Evolutionary conservation across 331 rosid species (phyloP), one percentile per base, ranked within the genome.

Genomic region (Dryas integrifolia): DNA sequence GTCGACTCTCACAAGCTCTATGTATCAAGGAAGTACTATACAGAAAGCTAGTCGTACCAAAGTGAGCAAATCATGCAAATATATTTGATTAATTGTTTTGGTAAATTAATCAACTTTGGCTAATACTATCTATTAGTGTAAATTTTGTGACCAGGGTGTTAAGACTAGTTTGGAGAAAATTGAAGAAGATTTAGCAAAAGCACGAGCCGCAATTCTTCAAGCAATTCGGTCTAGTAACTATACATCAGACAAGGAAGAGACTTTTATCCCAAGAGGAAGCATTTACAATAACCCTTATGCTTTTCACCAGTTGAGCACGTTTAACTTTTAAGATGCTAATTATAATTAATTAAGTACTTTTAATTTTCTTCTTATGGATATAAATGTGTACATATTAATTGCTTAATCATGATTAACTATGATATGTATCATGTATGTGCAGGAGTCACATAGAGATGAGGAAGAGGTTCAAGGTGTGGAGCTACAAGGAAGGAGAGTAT

Each of bases 241-340:
- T 57, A 79, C 11, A 7, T 78, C 88, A 53, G 63, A 53, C 55
- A 76, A 67, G n/a, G 46, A 48, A 58, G 76, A 74, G 47, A 24
- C 39, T 59, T 90, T 85, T 79, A 66, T 88, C 50, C 87, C 94
- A 39, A 85, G 78, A 83, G 94, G 90, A 16, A 76, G 80, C 59
- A 71, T 85, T 56, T 90, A 90, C 76, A 76, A 87, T 74, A 90
- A 88, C 16, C 65, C 90, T 44, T 11, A 59, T 26, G 86, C 96
- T 72, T 88, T 90, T 83, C 83, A 85, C 75, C 93, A 86, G 96
- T 90, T 40, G 72, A 67, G 43, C 46, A 66, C 35, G 35, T 30
- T 30, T 30, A 30, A 30, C 35, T 30, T 30, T 30, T 30, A 30
- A 30, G 3, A 30, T 30, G 3, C 35, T 2, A 30, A 30, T 30